Evolutionary conservation across 371 early-diverging fungal species (phyloP).

Genomic region (Neoconidiobolus thromboides): DNA sequence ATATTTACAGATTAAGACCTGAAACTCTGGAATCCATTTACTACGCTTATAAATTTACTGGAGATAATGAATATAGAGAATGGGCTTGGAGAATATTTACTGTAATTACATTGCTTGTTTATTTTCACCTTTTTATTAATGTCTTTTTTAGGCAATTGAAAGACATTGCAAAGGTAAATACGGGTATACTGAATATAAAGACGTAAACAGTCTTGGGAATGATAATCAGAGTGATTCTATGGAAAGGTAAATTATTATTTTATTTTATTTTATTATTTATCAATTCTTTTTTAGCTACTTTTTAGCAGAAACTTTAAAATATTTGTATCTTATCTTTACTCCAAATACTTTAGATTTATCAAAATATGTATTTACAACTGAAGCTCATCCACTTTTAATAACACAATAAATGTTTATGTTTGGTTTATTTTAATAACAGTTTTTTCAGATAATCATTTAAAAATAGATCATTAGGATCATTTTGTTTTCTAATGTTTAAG

Average conservation of each 20-base stretch:
- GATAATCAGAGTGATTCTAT: conserved; percentile 51
- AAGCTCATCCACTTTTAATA: conserved; percentile 60
- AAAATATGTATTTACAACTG: conserved; percentile 69
- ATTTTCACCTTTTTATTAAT: conserved; percentile 14
- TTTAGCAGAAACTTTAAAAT: conserved; percentile 83
- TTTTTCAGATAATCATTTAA: conserved; percentile 50
- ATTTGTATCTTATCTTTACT: conserved; percentile 79
- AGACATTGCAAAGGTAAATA: background rate
- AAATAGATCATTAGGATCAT: conserved; percentile 58
- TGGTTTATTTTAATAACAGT: conserved; percentile 20
- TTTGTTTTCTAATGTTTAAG: conserved; percentile 23
- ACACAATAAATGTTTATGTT: background rate
- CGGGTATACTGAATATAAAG: background rate
- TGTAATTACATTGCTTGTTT: background rate
- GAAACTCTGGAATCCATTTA: conserved; percentile 65
- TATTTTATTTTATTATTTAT: background rate
- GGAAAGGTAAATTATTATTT: conserved; percentile 31
- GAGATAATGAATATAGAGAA: conserved; percentile 47
- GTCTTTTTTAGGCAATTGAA: conserved; percentile 19
- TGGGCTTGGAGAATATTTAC: conserved; percentile 31
- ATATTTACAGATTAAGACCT: background rate
- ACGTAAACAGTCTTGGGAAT: background rate
- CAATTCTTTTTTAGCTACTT: conserved; percentile 51
- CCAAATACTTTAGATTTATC: conserved; percentile 24
- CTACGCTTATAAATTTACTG: conserved; percentile 48